A percentile compares a stretch with the other conserved stretches of the same genome.
Evolutionary conservation across 163 green algal genomes (phyloP).

Genomic region (Scenedesmus sp.): DNA sequence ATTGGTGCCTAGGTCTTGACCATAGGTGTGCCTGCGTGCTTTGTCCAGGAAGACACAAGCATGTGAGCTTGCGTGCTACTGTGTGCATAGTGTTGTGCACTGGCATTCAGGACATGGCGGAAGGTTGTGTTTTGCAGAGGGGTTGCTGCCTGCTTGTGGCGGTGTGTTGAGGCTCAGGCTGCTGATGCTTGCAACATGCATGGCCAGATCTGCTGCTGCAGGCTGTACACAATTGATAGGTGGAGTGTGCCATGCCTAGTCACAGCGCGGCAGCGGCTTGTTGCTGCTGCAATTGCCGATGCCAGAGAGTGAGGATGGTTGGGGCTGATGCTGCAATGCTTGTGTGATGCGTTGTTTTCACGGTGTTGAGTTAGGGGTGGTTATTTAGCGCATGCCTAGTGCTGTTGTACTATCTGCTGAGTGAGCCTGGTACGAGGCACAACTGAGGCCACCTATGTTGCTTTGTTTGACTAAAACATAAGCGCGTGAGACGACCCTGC

Average conservation of each 20-base stretch:
- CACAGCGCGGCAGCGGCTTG: too few relatives aligned
- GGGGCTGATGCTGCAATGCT: too few relatives aligned
- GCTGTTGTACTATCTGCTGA: background rate
- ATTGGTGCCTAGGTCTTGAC: background rate
- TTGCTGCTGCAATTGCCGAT: too few relatives aligned
- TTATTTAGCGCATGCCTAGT: background rate
- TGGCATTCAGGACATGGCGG: background rate
- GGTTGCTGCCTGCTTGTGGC: too few relatives aligned
- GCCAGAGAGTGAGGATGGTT: too few relatives aligned
- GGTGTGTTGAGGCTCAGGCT: too few relatives aligned
- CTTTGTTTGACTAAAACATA: background rate
- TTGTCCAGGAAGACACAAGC: background rate
- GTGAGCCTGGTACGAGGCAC: too few relatives aligned
- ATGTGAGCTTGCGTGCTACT: background rate
- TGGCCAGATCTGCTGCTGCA: background rate
- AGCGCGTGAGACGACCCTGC: too few relatives aligned
- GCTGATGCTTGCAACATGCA: too few relatives aligned
- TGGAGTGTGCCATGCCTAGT: too few relatives aligned
- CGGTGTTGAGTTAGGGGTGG: background rate
- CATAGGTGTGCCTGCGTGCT: background rate
- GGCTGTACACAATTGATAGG: too few relatives aligned
- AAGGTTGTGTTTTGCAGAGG: too few relatives aligned
- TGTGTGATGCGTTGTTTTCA: background rate
- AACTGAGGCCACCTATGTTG: background rate
- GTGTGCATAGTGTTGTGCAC: background rate